Conservation (phyloP, 202 grass and related monocot genomes). For the Bolboschoenoplectus hybrid region DNA sequence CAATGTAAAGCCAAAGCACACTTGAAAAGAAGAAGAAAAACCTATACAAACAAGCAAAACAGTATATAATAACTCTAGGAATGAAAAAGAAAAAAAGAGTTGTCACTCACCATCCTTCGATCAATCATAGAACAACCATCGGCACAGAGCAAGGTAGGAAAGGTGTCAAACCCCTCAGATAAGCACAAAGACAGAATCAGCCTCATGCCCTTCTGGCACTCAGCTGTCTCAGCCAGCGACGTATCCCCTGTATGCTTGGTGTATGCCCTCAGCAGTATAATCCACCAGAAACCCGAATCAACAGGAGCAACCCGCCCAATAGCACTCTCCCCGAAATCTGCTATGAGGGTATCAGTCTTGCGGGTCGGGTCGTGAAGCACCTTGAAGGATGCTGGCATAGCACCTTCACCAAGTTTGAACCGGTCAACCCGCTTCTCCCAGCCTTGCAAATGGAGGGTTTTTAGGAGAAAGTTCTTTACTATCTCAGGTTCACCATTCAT, state of each 20-base stretch:
- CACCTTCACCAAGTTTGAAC: constrained; percentile 61
- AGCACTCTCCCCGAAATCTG: constrained; percentile 53
- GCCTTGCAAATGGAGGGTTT: constrained; percentile 55
- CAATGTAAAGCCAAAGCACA: not conserved
- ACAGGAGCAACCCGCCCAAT: constrained; percentile 58
- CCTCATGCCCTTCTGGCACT: constrained; percentile 55
- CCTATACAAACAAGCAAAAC: constrained; percentile 20
- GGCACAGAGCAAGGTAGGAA: constrained; percentile 58
- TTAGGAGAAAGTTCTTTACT: constrained; percentile 54
- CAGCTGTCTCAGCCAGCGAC: constrained; percentile 44
- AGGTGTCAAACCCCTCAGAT: constrained; percentile 58
- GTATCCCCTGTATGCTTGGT: constrained; percentile 55
- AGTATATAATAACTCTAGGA: constrained; percentile 9
- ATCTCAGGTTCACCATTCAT: constrained; percentile 58
- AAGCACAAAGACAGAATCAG: constrained; percentile 51
- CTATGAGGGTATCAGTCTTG: constrained; percentile 46
- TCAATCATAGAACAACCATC: constrained; percentile 68
- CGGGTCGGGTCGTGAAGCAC: constrained; percentile 42
- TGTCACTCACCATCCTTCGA: constrained; percentile 53
- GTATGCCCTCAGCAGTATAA: constrained; percentile 56
- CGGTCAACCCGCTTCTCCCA: constrained; percentile 55
- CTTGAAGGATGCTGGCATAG: constrained; percentile 62
- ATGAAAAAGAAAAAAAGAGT: not conserved
- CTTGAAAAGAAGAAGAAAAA: not conserved
- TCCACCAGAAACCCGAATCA: constrained; percentile 63